phyloP scores from a whole-genome alignment of 805 yeast species.

The Sugiyamaella marilandica region DNA sequence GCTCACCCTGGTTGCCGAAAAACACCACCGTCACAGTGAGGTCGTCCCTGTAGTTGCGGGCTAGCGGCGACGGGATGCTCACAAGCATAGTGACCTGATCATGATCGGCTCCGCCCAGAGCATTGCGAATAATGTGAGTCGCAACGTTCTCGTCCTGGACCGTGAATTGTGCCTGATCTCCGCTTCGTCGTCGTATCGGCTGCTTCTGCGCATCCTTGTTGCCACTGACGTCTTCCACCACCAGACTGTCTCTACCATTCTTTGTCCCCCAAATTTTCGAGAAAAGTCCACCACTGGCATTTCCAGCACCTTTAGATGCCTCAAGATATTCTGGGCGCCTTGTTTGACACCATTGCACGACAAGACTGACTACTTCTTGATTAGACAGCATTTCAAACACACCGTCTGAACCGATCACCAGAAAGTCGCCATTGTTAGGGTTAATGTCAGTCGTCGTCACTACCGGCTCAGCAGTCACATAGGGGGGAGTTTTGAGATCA shows the following conservation, averaged over 20 bases:
- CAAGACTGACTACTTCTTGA: constrained; percentile 88
- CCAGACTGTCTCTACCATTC: constrained; percentile 8
- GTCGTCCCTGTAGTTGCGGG: constrained; percentile 92
- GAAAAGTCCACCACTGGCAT: constrained; percentile 12
- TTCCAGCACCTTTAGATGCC: constrained; percentile 4
- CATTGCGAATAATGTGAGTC: constrained; percentile 90
- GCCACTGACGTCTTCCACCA: constrained; percentile 36
- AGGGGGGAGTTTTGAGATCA: constrained; percentile 87
- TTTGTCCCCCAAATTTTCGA: constrained; percentile 3
- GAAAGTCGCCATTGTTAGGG: constrained; percentile 70
- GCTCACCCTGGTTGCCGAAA: constrained; percentile 53
- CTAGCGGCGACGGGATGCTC: constrained; percentile 85
- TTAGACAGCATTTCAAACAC: constrained; percentile 85
- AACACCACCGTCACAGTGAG: constrained; percentile 93
- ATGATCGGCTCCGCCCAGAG: constrained; percentile 80
- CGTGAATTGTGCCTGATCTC: constrained; percentile 23
- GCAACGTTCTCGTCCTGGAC: constrained; percentile 84
- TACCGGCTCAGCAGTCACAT: constrained; percentile 95
- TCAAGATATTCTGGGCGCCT: constrained; percentile 38
- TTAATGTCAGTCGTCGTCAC: constrained; percentile 73
- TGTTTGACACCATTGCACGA: constrained; percentile 86
- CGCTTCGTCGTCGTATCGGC: constrained; percentile 52
- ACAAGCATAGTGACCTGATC: constrained; percentile 86
- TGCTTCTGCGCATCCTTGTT: constrained; percentile 57
- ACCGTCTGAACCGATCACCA: constrained; percentile 94